Conservation (phyloP, 768 basidiomycete genomes). For the Chalciporus pseudorubinellus region DNA sequence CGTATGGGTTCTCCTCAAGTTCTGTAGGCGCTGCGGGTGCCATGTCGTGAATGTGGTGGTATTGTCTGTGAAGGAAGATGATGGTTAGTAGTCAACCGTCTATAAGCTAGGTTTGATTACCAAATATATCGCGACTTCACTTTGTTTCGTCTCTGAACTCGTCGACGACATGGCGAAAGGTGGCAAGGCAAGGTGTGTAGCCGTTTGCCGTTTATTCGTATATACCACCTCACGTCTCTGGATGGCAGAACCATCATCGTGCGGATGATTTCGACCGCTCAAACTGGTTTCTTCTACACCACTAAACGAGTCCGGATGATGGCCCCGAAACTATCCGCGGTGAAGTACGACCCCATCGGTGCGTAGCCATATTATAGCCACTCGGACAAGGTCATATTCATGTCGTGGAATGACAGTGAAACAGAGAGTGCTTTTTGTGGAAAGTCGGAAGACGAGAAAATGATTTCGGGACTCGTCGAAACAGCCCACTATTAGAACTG, state of each 20-base stretch:
- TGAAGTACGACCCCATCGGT: slow-evolving; percentile 91
- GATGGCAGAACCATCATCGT: slow-evolving; percentile 72
- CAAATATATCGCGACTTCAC: slow-evolving; percentile 5
- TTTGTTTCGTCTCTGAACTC: background rate
- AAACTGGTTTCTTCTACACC: slow-evolving; percentile 91
- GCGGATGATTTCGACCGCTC: slow-evolving; percentile 85
- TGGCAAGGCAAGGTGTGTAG: slow-evolving; percentile 54
- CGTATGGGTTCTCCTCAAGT: slow-evolving; percentile 72
- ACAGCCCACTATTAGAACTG: background rate
- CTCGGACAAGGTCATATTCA: background rate
- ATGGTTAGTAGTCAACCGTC: background rate
- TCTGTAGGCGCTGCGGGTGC: slow-evolving; percentile 34
- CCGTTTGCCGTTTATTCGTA: background rate
- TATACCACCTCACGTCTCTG: background rate
- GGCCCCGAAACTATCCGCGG: slow-evolving; percentile 79
- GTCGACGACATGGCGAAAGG: slow-evolving; percentile 51
- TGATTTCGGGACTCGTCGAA: slow-evolving; percentile 16
- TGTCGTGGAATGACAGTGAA: slow-evolving; percentile 45
- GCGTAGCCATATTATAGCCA: slow-evolving; percentile 22
- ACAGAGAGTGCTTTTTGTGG: slow-evolving; percentile 72
- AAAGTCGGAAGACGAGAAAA: slow-evolving; percentile 74
- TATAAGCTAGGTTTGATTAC: slow-evolving; percentile 2
- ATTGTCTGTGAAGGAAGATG: background rate
- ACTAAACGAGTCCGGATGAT: slow-evolving; percentile 64
- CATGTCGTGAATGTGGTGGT: slow-evolving; percentile 14